Evolutionary conservation across 1,139 yeast genomes (phyloP), one percentile per base, ranked within the genome.

Genomic region (Suhomyces kunorum): DNA sequence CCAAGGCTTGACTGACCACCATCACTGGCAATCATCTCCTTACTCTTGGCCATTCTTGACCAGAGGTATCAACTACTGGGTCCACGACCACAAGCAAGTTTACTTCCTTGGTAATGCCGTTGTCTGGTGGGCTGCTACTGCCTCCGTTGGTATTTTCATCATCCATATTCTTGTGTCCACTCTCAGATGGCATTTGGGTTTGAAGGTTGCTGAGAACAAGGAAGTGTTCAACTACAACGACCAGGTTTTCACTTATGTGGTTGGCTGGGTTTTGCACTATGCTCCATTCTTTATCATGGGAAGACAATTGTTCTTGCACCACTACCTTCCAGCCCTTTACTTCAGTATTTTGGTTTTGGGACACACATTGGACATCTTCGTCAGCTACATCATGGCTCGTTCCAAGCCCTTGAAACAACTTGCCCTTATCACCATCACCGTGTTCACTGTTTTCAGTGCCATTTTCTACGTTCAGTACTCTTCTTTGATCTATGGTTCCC

Each of bases 21-120:
- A 94, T 62, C 71, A 76, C 51, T 92, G 86, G 81, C 96, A 90
- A 67, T 87, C 96, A 9, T 69, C 80, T 41, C 98, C 99, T 40
- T 71, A 71, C 43, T 77, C 88, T 28, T 94, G 99, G 99, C 96
- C 97, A 44, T 64, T 85, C 28, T 74, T 94, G 58, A 65, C 75
- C 47, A 83, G 98, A 64, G 98, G 98, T 61, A 92, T 94, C 64
- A 88, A 88, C 66, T 94, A 92, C 71, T 92, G 98, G 98, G 83
- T 77, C 50, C 74, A 76, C 54, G 81, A 86, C 46, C 74, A 84
- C 59, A 78, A 76, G 50, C 95, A 87, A 61, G 80, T 92, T 32
- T 94, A 92, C 62, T 74, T 94, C 48, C 60, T 92, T 34, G 99
- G 99, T 60, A 94, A 94, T 60, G 90, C 92, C 15, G 78, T 87